Base-by-base conservation (phyloP, 768 basidiomycete species). In the Lentinus brumalis region DNA sequence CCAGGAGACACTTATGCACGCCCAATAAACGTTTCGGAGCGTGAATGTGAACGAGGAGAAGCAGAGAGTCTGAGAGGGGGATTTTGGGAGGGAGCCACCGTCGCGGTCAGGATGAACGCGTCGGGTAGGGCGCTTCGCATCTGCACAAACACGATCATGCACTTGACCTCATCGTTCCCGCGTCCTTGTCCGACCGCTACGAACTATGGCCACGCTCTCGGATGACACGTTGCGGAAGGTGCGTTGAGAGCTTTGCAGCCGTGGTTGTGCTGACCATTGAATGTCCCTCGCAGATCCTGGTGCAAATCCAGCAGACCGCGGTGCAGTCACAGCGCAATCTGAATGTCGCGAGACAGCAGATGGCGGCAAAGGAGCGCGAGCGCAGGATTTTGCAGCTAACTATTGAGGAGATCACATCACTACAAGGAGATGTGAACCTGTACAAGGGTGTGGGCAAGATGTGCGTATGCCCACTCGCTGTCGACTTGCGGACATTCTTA, bases 401-500 rank as follows among this genome's bases (percentile, higher is more conserved):
- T 0, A 89, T 90, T 56, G 83, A 88, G 65, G 94, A 98, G 73
- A 86, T 98, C 63, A 79, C 78, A 35, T 78, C 81, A 39, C 83
- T 95, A 52, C 80, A 86, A 65, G 84, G 84, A 30, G 82, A 89
- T 61, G 87, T 91, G 12, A 92, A 89, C 69, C 77, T 97, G 67
- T 98, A 96, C 77, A 94, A 91, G 69, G 96, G 96, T 50, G 92
- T 98, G 47, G 96, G 96, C 35, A 98, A 98, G 77, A 96, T 96
- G 96, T 96, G 64, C 63, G 85, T 70, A 32, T 39, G 44, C 52
- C 26, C 6, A 52, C 56, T 9, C 12, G 21, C n/a, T 5, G 14
- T 14, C 4, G 61, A 38, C 38, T 32, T 29, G 35, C 29, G 9
- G 4, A 46, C 57, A 30, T 2, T 10, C 32, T 41, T 2, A 38